Percentiles rank a stretch among this genome's conserved stretches.
phyloP scores from a whole-genome alignment of 2,329 filamentous ascomycete genomes.

The Cladorrhinum sp. region DNA sequence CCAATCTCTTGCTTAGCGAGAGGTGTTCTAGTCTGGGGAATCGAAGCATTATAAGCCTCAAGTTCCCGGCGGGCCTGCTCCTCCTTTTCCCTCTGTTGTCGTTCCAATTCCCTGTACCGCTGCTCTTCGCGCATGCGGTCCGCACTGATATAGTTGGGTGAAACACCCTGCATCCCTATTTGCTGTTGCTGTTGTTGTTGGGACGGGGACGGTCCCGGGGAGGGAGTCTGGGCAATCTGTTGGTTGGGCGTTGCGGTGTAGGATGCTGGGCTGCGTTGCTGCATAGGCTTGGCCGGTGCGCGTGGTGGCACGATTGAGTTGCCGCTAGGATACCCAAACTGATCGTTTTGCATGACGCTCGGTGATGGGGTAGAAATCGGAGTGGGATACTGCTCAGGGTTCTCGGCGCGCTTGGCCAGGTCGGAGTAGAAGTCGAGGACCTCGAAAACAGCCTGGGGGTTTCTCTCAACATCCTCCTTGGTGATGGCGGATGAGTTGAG shows the following conservation, averaged over 20 bases:
- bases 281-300: slow-evolving; percentile 55
- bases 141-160: slow-evolving; percentile 51
- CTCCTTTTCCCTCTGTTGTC: slow-evolving; percentile 53
- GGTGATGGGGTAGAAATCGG: slow-evolving; percentile 65
- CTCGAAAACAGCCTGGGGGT: slow-evolving; percentile 81
- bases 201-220: slow-evolving; percentile 43
- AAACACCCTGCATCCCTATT: slow-evolving; percentile 47
- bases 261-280: slow-evolving; percentile 39
- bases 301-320: slow-evolving; percentile 65
- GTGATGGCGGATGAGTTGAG: slow-evolving; percentile 95
- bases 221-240: slow-evolving; percentile 34
- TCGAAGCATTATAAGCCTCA: slow-evolving; percentile 84
- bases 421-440: slow-evolving; percentile 84
- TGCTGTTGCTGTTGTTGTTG: slow-evolving; percentile 38
- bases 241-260: slow-evolving; percentile 38
- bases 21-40: slow-evolving; percentile 77
- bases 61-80: slow-evolving; percentile 71
- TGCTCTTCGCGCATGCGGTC: slow-evolving; percentile 54
- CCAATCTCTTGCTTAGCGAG: slow-evolving; percentile 85
- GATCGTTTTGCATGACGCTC: slow-evolving; percentile 56
- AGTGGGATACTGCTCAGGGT: slow-evolving; percentile 65
- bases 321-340: slow-evolving; percentile 57
- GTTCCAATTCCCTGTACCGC: slow-evolving; percentile 61
- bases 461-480: slow-evolving; percentile 97
- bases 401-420: slow-evolving; percentile 71